Evolutionary conservation across 2,329 filamentous ascomycete genomes (phyloP), one percentile per base, ranked within the genome.

Genomic region (Pseudogymnoascus sp.): DNA sequence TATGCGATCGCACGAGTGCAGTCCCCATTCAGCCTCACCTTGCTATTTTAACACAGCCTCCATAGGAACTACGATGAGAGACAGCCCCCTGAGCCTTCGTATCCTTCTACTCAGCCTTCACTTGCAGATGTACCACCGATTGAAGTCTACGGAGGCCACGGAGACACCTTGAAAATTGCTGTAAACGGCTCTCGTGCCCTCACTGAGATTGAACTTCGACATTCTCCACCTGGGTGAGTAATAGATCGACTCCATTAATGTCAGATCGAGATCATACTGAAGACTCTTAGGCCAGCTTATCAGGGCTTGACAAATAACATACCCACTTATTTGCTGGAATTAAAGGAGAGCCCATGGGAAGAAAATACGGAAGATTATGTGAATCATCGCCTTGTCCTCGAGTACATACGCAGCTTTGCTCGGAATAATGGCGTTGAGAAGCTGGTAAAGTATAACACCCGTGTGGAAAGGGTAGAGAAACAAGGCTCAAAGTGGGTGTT

Each of bases 1-100:
- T 83, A 73, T 60, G 76, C 68, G n/a, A 40, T 40, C n/a, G 38
- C 38, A 40, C 38, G 38, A 40, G 38, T 40, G 38, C 38, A 40
- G n/a, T 40, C n/a, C 38, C n/a, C n/a, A 40, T 40, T 40, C 38
- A 16, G 38, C 38, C 38, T 40, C 38, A 40, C 38, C n/a, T 40
- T 40, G 38, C 38, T 40, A 19, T 40, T 19, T 40, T 40, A 40
- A 40, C 38, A 40, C n/a, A 40, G n/a, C 38, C 38, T 40, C 38
- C 38, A 40, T 40, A 40, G 38, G 38, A 40, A 40, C 38, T 40
- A 40, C 38, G 68, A 69, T 65, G 66, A 68, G 35, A 61, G 68
- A 10, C 63, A 61, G 19, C 66, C 70, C 5, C 53, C 65, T 4
- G 69, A 71, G 50, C 66, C 68, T 7, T 59, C 22, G 19, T 69